phyloP scores from a whole-genome alignment of 306 rosid species.

The Dryas octopetala region DNA sequence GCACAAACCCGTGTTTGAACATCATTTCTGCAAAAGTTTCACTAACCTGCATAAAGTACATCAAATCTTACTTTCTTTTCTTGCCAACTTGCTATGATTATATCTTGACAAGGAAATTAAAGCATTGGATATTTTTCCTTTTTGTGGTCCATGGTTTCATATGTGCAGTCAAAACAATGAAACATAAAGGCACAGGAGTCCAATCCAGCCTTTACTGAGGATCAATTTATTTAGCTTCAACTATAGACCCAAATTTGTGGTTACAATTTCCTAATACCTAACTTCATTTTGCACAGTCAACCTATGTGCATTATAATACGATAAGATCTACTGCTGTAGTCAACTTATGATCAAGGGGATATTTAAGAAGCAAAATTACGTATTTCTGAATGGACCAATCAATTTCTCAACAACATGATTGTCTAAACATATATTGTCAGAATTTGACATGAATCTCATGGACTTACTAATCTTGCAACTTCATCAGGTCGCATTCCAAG shows the following conservation, averaged over 20 bases:
- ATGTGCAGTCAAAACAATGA: slow-evolving; percentile 18
- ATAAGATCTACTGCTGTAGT: background rate
- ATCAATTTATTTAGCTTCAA: background rate
- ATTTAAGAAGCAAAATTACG: background rate
- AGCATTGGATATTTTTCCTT: background rate
- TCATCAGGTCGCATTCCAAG: slow-evolving; percentile 75
- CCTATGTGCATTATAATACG: background rate
- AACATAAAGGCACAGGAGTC: background rate
- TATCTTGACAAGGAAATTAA: background rate
- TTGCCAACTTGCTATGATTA: background rate
- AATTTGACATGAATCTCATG: slow-evolving; percentile 19
- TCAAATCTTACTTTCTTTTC: slow-evolving; percentile 18
- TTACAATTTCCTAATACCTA: background rate
- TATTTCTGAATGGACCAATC: background rate
- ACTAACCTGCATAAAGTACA: slow-evolving; percentile 64
- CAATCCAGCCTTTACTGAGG: background rate
- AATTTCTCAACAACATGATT: background rate
- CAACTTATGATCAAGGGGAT: slow-evolving; percentile 10
- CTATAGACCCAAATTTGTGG: background rate
- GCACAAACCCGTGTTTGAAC: slow-evolving; percentile 97
- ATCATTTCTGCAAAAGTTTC: slow-evolving; percentile 98
- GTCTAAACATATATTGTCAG: background rate
- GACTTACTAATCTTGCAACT: slow-evolving; percentile 82
- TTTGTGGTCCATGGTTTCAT: background rate
- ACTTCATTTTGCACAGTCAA: background rate